Base-by-base conservation (phyloP, 1,284 basidiomycete species). In the Pseudozyma thailandica region DNA sequence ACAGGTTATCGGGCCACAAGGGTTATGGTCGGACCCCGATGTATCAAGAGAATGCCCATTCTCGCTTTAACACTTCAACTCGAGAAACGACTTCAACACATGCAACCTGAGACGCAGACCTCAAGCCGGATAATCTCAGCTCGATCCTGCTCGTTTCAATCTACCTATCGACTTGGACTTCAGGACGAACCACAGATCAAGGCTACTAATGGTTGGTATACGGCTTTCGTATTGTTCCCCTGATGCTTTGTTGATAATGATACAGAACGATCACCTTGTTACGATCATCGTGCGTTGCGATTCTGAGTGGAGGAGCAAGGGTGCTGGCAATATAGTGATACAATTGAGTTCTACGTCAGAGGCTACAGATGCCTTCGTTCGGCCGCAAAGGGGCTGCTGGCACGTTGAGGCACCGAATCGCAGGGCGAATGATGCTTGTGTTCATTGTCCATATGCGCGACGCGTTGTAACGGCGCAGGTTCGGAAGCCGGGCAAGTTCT, bases 241-340 rank as follows among this genome's bases (percentile, higher is more conserved):
- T 49, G 23, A 28, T 21, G 15, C 20, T 38, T n/a, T 35, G 8
- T 9, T 18, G n/a, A 37, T 27, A 39, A 39, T 49, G 23, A 39
- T 49, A 49, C 47, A 49, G 33, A 39, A 9, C 35, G 47, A 49
- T 25, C 33, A 8, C n/a, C n/a, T n/a, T n/a, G n/a, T 16, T 18
- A 10, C 27, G 33, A 3, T 27, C n/a, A 39, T 49, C 35, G 35
- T 39, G 12, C 18, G 23, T 18, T 49, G 15, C 6, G 33, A 16
- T n/a, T 35, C 30, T 8, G n/a, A n/a, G n/a, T n/a, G 33, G 33
- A 35, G 33, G 15, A 35, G 8, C 13, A 35, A 16, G n/a, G 33
- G 13, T 16, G 33, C 33, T 15, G 30, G 15, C 30, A 15, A n/a
- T 31, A 8, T 35, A 35, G n/a, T 35, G 33, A 35, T 35, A 35